Percentiles rank a stretch among this genome's conserved stretches.
phyloP scores from a whole-genome alignment of 2,329 filamentous ascomycete species.

The Incumbomyces lentus region DNA sequence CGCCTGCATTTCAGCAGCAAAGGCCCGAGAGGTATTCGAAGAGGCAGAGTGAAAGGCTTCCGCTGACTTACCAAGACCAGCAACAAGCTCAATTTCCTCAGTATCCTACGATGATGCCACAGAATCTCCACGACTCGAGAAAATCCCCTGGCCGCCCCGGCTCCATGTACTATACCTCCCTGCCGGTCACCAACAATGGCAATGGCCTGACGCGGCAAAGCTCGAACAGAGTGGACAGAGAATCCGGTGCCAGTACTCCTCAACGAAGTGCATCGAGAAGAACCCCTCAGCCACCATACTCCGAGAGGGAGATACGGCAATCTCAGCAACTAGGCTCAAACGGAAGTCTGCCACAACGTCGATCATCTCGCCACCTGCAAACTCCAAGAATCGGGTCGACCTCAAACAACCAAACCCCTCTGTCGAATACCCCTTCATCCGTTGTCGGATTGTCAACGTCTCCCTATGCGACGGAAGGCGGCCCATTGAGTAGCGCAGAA shows the following conservation, averaged over 20 bases:
- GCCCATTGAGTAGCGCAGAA: slow-evolving; percentile 58
- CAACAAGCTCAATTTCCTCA: slow-evolving; percentile 33
- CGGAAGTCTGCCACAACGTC: slow-evolving; percentile 60
- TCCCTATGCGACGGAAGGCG: slow-evolving; percentile 48
- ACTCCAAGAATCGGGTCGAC: slow-evolving; percentile 28
- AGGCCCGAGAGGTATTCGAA: slow-evolving; percentile 12
- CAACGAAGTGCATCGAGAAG: slow-evolving; percentile 55
- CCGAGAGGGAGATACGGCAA: slow-evolving; percentile 57
- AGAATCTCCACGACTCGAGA: slow-evolving; percentile 30
- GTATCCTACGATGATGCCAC: slow-evolving; percentile 34
- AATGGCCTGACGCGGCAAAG: slow-evolving; percentile 27
- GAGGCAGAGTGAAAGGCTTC: slow-evolving; percentile 30
- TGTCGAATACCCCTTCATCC: slow-evolving; percentile 19
- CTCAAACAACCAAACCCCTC: slow-evolving; percentile 13
- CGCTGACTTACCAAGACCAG: slow-evolving; percentile 34
- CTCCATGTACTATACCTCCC: slow-evolving; percentile 38
- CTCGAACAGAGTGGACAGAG: slow-evolving; percentile 48
- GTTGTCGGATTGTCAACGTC: slow-evolving; percentile 27
- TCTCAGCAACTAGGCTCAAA: slow-evolving; percentile 47
- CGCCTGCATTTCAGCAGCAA: slow-evolving; percentile 5
- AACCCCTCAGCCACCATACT: slow-evolving; percentile 50
- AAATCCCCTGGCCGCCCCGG: slow-evolving; percentile 32
- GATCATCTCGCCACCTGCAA: slow-evolving; percentile 64
- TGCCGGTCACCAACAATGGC: slow-evolving; percentile 30
- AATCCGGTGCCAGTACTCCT: slow-evolving; percentile 44